Evolutionary conservation across 345 rosid species (phyloP), one percentile per base, ranked within the genome.

Genomic region (Mangifera indica): DNA sequence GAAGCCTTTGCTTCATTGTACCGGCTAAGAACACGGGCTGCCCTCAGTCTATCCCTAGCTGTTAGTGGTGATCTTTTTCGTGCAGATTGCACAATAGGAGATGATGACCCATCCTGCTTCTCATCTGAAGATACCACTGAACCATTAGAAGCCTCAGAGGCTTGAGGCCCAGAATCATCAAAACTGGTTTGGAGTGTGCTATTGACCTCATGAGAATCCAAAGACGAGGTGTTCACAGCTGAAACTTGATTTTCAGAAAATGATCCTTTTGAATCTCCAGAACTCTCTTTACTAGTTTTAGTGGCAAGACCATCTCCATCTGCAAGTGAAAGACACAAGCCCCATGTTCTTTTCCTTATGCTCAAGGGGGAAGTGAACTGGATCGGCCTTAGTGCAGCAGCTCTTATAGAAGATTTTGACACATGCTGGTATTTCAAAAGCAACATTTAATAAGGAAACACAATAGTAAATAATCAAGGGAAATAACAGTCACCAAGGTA

Each of bases 1-100:
- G 83, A 21, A 10, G 86, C 45, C 73, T 89, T 82, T 21, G 88
- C 70, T 70, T 91, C 93, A 4, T 87, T 66, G 76, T 83, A 77
- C 46, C 91, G 80, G 67, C 86, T 85, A 44, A 84, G 93, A 18
- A 92, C 87, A 45, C 98, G 82, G n/a, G 97, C 97, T 1, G 97
- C 98, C 78, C 79, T 82, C n/a, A 94, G 82, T 71, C 97, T 87
- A 79, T 90, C 97, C 69, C 93, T 80, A 5, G 93, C 97, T 15
- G 97, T 92, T 70, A 91, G 75, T n/a, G 94, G 79, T 0, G 87
- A 72, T 67, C 85, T 80, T 80, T 81, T 90, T 22, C 77, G 32
- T 1, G 73, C 34, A 44, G 78, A 65, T 25, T 79, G 77, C 26
- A 0, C 55, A 32, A 26, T 49, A 3, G 77, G 44, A 17, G 68